Conservation (phyloP, 768 basidiomycete species). For the Pleurotus salmoneostramineus region DNA sequence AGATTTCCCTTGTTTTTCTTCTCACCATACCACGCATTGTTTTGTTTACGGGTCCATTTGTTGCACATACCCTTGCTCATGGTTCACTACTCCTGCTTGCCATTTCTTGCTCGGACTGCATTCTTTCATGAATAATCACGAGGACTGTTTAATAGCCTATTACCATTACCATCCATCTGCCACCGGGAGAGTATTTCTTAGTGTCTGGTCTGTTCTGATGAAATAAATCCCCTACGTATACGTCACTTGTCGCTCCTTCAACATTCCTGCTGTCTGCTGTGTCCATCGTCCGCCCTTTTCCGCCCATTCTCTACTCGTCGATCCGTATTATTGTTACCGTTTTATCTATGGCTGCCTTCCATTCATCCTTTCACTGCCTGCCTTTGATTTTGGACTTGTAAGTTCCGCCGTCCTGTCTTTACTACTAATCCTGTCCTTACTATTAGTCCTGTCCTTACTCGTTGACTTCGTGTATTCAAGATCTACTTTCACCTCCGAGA, state of each 20-base stretch:
- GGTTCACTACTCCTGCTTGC: neutral
- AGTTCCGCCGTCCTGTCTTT: neutral
- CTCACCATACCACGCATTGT: neutral
- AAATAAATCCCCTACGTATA: neutral
- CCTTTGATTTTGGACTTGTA: neutral
- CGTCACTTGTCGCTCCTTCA: neutral
- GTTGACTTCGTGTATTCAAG: too few species aligned
- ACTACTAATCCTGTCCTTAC: neutral
- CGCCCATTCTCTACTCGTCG: neutral
- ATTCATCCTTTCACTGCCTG: neutral
- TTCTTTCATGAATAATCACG: neutral
- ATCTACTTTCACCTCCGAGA: too few species aligned
- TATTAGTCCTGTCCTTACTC: neutral
- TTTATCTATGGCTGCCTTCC: neutral
- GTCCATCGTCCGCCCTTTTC: neutral
- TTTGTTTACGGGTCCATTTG: neutral
- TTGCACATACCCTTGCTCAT: neutral
- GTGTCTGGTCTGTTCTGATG: neutral
- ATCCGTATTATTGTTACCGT: neutral
- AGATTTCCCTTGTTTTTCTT: neutral
- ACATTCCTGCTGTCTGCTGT: neutral
- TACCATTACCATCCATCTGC: neutral
- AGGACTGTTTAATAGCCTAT: neutral
- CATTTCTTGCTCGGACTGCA: neutral
- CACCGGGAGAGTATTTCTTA: neutral